Evolutionary conservation across 257 asterid species (phyloP).

Genomic region (Solanum arcanum): DNA sequence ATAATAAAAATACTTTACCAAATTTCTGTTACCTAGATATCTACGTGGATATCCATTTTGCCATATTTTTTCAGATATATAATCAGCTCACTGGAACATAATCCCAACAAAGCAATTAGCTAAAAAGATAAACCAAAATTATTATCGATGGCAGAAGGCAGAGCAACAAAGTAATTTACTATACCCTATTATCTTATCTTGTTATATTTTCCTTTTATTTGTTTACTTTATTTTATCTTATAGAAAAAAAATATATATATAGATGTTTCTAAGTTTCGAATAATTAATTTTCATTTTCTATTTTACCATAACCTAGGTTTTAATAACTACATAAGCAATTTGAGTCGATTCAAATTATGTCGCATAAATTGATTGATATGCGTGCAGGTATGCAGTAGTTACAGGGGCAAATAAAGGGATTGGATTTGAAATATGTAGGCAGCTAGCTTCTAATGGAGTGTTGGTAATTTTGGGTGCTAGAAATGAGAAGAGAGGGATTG

Average conservation of each 20-base stretch:
- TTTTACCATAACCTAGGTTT: background rate
- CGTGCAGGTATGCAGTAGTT: conserved; percentile 32
- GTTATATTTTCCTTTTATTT: too few species aligned
- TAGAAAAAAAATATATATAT: background rate
- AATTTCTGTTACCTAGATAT: too few species aligned
- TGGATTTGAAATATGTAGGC: conserved; percentile 44
- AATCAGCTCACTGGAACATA: background rate
- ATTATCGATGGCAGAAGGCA: background rate
- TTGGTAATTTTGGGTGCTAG: conserved; percentile 44
- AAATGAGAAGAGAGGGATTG: conserved; percentile 36
- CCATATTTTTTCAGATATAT: too few species aligned
- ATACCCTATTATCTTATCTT: background rate
- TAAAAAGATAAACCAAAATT: background rate
- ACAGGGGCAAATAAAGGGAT: conserved; percentile 59
- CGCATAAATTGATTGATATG: background rate
- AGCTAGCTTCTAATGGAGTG: conserved; percentile 35
- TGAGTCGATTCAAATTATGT: background rate
- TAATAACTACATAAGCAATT: too few species aligned
- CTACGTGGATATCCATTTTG: background rate
- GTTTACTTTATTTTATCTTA: background rate
- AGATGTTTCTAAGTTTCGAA: too few species aligned
- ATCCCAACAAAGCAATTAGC: too few species aligned
- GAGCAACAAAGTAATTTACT: background rate
- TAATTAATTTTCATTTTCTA: too few species aligned
- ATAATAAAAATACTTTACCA: too few species aligned